These are phyloP conservation scores for Pseudonitzschia multistriata DNA, from an alignment of 108 stramenopile genomes.

Conservation along the genomic window DNA sequence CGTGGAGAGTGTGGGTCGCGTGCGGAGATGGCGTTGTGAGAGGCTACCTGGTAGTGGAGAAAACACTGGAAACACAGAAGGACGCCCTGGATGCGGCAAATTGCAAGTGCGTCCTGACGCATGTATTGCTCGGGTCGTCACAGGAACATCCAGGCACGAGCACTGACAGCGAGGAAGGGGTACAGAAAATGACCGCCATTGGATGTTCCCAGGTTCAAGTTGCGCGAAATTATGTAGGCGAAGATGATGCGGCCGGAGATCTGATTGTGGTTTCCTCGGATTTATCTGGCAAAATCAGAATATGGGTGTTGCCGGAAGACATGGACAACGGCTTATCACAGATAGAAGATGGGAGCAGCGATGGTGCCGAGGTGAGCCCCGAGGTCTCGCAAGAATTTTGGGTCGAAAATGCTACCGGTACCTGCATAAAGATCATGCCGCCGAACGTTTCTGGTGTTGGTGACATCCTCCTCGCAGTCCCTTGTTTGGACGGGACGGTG, in stretches of 20 bases:
- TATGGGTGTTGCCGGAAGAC: slow-evolving; percentile 38
- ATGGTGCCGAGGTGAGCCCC: not conserved
- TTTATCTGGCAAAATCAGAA: slow-evolving; percentile 31
- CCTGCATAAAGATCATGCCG: slow-evolving; percentile 24
- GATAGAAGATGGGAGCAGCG: not conserved
- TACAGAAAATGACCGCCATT: not conserved
- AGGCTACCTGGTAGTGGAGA: slow-evolving; percentile 30
- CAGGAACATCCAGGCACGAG: not conserved
- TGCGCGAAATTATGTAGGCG: slow-evolving; percentile 47
- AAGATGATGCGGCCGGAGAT: slow-evolving; percentile 48
- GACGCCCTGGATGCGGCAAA: slow-evolving; percentile 44
- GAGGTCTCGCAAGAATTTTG: slow-evolving; percentile 25
- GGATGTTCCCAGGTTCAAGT: slow-evolving; percentile 35
- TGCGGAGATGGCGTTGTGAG: slow-evolving; percentile 42
- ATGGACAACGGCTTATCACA: slow-evolving; percentile 1
- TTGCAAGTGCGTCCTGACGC: slow-evolving; percentile 15
- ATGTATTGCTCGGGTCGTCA: slow-evolving; percentile 15
- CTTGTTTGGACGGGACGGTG: slow-evolving; percentile 47
- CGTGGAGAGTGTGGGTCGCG: slow-evolving; percentile 28
- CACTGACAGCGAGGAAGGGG: not conserved
- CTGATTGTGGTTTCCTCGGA: slow-evolving; percentile 33
- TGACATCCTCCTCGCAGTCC: slow-evolving; percentile 42
- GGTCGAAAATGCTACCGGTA: slow-evolving; percentile 46
- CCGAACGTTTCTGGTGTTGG: slow-evolving; percentile 33
- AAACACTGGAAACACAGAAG: slow-evolving; percentile 21